These are phyloP conservation scores for Beauveria medogensis DNA, from an alignment of 2,329 filamentous ascomycete genomes.

Conservation along the genomic window DNA sequence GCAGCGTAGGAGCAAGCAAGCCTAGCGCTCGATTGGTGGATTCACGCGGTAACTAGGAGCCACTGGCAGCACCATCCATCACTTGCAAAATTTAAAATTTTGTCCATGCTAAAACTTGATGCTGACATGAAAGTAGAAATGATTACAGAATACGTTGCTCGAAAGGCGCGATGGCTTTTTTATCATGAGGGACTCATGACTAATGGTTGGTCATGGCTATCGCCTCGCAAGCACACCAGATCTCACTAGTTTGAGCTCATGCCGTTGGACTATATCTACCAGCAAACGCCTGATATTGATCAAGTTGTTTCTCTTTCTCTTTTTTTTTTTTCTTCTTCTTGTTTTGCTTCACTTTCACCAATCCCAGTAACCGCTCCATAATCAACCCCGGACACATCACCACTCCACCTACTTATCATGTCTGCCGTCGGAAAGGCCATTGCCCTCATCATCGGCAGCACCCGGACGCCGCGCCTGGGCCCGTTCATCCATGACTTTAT, in stretches of 20 bases:
- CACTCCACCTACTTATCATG: background rate
- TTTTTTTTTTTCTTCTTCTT: background rate
- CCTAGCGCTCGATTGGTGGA: background rate
- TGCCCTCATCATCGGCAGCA: constrained; percentile 28
- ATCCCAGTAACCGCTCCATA: background rate
- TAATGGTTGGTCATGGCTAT: background rate
- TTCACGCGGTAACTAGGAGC: background rate
- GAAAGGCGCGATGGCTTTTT: background rate
- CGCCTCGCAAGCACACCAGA: background rate
- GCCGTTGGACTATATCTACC: background rate
- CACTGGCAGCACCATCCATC: background rate
- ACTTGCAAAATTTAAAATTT: background rate
- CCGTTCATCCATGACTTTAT: constrained; percentile 21
- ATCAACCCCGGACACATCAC: background rate
- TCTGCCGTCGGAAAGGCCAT: constrained; percentile 15
- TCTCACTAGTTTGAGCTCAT: no score
- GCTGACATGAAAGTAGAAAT: background rate
- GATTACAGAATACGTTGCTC: background rate
- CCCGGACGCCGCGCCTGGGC: constrained; percentile 25
- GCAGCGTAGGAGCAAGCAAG: background rate
- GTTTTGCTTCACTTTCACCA: background rate
- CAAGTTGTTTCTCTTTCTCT: background rate
- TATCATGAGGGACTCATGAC: background rate
- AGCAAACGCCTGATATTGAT: background rate
- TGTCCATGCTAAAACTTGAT: no score